Base-by-base conservation (phyloP, 2,329 filamentous ascomycete genomes). In the Colletotrichum navitas region DNA sequence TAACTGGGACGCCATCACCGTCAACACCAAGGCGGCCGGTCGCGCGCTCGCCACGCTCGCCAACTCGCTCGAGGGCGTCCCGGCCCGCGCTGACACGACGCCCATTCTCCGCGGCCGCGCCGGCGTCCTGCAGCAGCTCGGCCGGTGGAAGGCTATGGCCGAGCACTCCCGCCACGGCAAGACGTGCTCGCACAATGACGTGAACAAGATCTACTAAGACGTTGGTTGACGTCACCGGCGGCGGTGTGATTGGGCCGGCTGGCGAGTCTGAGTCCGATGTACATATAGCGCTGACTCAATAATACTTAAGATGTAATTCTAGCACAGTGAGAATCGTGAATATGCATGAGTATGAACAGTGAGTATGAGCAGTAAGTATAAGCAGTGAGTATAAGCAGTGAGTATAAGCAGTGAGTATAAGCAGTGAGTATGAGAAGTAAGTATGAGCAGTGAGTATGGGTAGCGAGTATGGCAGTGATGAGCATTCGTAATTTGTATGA, bases 21-120 rank as follows among this genome's bases (percentile, higher is more conserved):
- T 79, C 52, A 84, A 81, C 72, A 74, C 82, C 34, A 82, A 80
- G 76, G 79, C 82, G 3, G 89, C 89, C 60, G 89, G 86, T 1
- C 80, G 84, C 69, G 84, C 83, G 2, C 83, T 86, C 36, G 88
- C 87, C 18, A 72, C 66, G 2, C 78, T 83, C 34, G 81, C 81
- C 2, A 74, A 81, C 11, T 81, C 78, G 47, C 73, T 83, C 3
- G 76, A 83, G 7, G 80, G 79, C 0, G 76, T 83, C 3, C 81
- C 81, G 0, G 43, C 66, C 7, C 76, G 81, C 7, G 75, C 77
- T 10, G 76, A 75, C 62, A 77, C 76, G 3, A 77, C 69, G 2
- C 43, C 74, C 10, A 78, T 80, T 63, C 77, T 76, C 0, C 76
- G 71, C 2, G 70, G 67, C 45, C 70, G 70, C 47, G 61, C 66